A percentile compares a stretch with the other conserved stretches of the same genome.
Evolutionary conservation across 805 yeast genomes (phyloP).

Genomic region (Tetrapisispora pingtungensis): DNA sequence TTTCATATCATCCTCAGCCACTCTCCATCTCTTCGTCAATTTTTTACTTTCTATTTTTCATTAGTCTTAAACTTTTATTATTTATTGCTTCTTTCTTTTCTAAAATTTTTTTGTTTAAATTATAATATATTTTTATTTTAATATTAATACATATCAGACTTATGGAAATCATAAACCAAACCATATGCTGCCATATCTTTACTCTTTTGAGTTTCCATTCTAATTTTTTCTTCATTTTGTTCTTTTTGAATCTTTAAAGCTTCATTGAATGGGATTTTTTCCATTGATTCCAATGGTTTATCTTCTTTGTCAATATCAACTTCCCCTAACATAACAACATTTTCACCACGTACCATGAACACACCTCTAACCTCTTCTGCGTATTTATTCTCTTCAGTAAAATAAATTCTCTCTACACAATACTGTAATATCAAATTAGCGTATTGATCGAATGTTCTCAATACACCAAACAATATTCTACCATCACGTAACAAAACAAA

Average conservation of each 20-base stretch:
- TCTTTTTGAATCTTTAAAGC: conserved; percentile 41
- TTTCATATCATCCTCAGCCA: not conserved
- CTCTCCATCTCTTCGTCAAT: no score
- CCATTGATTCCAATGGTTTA: conserved; percentile 45
- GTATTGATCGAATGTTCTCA: conserved; percentile 92
- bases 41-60: not conserved
- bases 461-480: conserved; percentile 72
- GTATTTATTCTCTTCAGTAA: conserved; percentile 43
- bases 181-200: conserved; percentile 45
- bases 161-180: conserved; percentile 45
- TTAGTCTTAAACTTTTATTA: not conserved
- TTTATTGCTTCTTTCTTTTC: not conserved
- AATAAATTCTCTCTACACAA: conserved; percentile 74
- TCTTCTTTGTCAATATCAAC: conserved; percentile 83
- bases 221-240: conserved; percentile 28
- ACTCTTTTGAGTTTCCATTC: conserved; percentile 36
- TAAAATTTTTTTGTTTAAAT: not conserved
- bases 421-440: conserved; percentile 89
- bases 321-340: conserved; percentile 89
- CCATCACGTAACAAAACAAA: conserved; percentile 87
- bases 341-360: conserved; percentile 88
- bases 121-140: not conserved
- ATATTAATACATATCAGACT: conserved; percentile 41
- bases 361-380: conserved; percentile 76
- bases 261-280: conserved; percentile 48